Evolutionary conservation across 257 asterid species (phyloP).

Genomic region (Plectranthus barbatus): DNA sequence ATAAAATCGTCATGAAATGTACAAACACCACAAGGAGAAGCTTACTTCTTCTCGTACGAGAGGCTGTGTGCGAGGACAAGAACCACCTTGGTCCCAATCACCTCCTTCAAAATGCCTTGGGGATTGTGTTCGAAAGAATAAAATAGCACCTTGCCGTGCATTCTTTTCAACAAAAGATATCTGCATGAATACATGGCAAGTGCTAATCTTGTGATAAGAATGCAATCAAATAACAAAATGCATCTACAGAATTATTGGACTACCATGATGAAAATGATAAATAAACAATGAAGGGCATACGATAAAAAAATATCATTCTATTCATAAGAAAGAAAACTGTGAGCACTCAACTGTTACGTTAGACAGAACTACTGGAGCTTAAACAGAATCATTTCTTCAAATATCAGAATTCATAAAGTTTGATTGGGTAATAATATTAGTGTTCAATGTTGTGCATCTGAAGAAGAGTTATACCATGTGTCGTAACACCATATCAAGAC

Average conservation of each 20-base stretch:
- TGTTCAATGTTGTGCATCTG: background rate
- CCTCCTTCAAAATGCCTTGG: constrained; percentile 97
- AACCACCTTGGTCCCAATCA: constrained; percentile 94
- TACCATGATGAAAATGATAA: background rate
- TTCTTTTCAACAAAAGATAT: constrained; percentile 46
- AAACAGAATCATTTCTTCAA: background rate
- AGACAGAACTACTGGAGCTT: background rate
- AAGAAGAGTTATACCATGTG: constrained; percentile 55
- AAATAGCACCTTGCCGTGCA: constrained; percentile 34
- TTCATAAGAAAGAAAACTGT: background rate
- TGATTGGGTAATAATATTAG: background rate
- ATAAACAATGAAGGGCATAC: background rate
- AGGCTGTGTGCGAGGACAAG: constrained; percentile 69
- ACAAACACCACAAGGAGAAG: background rate
- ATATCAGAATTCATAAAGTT: background rate
- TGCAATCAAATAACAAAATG: constrained; percentile 1
- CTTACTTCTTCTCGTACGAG: constrained; percentile 61
- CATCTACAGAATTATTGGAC: background rate
- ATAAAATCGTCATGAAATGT: background rate
- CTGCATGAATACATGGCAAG: constrained; percentile 27
- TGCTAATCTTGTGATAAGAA: background rate
- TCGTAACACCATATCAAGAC: constrained; percentile 65
- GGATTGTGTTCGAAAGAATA: constrained; percentile 78
- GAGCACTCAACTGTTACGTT: background rate
- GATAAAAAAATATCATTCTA: background rate